Base-by-base conservation (phyloP, 2,329 filamentous ascomycete genomes). In the Esteya vermicola region DNA sequence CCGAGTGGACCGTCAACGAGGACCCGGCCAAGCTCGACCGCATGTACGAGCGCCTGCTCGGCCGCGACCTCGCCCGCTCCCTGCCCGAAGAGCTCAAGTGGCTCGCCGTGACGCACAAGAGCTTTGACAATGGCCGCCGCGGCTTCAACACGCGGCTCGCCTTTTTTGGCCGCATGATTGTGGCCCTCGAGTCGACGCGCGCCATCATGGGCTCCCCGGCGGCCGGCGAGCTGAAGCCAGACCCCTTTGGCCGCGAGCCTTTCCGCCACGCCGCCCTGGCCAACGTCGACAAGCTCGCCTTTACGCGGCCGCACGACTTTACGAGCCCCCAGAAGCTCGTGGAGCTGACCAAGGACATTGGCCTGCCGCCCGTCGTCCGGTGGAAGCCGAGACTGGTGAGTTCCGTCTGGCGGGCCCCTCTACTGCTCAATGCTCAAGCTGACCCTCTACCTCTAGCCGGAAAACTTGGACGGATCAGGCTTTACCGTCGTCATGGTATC, bases 71-170 rank as follows among this genome's bases (percentile, higher is more conserved):
- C 42, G 74, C 82, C 49, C 73, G 71, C 50, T 58, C 91, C 57
- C 67, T 98, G 43, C 78, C 81, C 2, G 88, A 95, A 14, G 89
- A 98, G 63, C 69, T 91, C 46, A 96, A 95, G 64, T 98, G 91
- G 91, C 66, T 96, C 53, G 88, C 88, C 23, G 75, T 98, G 41
- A 98, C 91, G 48, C 91, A 96, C 61, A 96, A 96, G 73, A 95
- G 86, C 61, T 96, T 94, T 55, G 89, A 98, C 57, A 86, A 96
- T 55, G 91, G 88, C 39, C 71, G 85, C 54, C 79, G 88, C 67
- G 89, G 89, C 1, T 94, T 89, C 64, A 98, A 98, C 58, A 89
- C 95, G 54, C 75, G 85, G 46, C 65, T 98, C 59, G 84, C 86
- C n/a, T 86, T 84, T 54, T 65, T 93, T 40, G 89, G 53, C 4